These are phyloP conservation scores for Penstemon eatonii DNA, from an alignment of 257 asterid species.

Conservation along the genomic window DNA sequence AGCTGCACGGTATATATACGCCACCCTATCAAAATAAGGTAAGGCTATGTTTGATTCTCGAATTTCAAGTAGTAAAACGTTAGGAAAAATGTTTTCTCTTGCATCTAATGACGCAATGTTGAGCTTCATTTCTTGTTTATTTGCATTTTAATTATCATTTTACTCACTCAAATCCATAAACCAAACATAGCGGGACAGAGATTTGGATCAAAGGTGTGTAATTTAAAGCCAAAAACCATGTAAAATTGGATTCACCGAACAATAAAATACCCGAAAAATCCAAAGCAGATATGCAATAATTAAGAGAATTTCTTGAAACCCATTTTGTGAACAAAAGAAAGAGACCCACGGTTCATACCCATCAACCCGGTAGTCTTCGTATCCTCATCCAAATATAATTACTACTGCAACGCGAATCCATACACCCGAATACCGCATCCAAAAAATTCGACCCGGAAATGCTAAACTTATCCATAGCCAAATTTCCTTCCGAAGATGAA, in stretches of 20 bases:
- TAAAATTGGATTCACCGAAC: constrained; percentile 66
- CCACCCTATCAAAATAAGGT: constrained; percentile 81
- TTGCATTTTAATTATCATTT: too few species aligned
- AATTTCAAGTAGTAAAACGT: too few species aligned
- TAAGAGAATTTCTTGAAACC: constrained; percentile 74
- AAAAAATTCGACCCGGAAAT: constrained; percentile 64
- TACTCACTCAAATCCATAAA: too few species aligned
- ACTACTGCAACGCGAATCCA: constrained; percentile 77
- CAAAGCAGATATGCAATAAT: constrained; percentile 67
- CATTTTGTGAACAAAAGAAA: constrained; percentile 82
- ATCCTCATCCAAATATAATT: constrained; percentile 70
- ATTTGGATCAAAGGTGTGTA: constrained; percentile 77
- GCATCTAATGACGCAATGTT: too few species aligned
- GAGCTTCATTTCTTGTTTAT: too few species aligned
- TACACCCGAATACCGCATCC: constrained; percentile 72
- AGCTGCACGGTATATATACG: constrained; percentile 84
- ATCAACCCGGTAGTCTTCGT: constrained; percentile 76
- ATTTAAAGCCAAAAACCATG: constrained; percentile 59
- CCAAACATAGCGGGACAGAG: too few species aligned
- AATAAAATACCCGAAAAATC: constrained; percentile 70
- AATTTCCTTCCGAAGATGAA: constrained; percentile 75
- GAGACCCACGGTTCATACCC: constrained; percentile 93
- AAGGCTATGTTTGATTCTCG: too few species aligned
- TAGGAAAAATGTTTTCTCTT: too few species aligned
- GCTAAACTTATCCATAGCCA: constrained; percentile 58